Conservation (phyloP, 768 basidiomycete genomes). For the Xerocomellus dryophilus region DNA sequence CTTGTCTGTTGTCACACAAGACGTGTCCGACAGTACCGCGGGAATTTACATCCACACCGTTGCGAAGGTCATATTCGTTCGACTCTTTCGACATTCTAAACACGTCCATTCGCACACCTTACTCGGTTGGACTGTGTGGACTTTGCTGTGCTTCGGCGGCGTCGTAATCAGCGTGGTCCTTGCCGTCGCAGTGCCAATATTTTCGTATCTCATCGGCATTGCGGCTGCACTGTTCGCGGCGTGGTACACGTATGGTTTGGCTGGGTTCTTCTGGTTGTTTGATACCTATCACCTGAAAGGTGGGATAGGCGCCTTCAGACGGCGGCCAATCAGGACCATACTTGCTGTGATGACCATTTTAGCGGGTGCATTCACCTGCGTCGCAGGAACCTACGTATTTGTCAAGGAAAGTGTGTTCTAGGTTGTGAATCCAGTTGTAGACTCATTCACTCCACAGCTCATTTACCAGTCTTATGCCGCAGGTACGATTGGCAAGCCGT, state of each 20-base stretch:
- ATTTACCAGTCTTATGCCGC: conserved; percentile 43
- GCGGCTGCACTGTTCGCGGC: conserved; percentile 52
- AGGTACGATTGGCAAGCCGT: conserved; percentile 43
- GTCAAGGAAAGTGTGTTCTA: conserved; percentile 39
- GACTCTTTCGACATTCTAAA: conserved; percentile 43
- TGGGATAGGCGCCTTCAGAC: conserved; percentile 32
- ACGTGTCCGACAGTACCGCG: conserved; percentile 35
- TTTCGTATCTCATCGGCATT: conserved; percentile 53
- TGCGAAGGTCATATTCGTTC: conserved; percentile 52
- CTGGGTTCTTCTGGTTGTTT: conserved; percentile 54
- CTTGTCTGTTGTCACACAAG: not conserved
- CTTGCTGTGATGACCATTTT: conserved; percentile 36
- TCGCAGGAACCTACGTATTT: conserved; percentile 42
- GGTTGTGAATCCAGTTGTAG: not conserved
- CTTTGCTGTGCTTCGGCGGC: conserved; percentile 36
- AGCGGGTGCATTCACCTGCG: conserved; percentile 49
- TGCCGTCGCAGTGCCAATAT: conserved; percentile 51
- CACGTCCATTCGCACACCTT: conserved; percentile 52
- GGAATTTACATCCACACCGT: conserved; percentile 50
- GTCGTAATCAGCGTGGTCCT: conserved; percentile 43
- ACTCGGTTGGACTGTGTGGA: conserved; percentile 50
- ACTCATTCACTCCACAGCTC: conserved; percentile 30
- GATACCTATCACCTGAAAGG: conserved; percentile 45
- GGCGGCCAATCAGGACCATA: conserved; percentile 32
- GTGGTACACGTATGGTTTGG: conserved; percentile 56